Evolutionary conservation across 2,329 filamentous ascomycete genomes (phyloP).

Genomic region (Fusarium torreyae): DNA sequence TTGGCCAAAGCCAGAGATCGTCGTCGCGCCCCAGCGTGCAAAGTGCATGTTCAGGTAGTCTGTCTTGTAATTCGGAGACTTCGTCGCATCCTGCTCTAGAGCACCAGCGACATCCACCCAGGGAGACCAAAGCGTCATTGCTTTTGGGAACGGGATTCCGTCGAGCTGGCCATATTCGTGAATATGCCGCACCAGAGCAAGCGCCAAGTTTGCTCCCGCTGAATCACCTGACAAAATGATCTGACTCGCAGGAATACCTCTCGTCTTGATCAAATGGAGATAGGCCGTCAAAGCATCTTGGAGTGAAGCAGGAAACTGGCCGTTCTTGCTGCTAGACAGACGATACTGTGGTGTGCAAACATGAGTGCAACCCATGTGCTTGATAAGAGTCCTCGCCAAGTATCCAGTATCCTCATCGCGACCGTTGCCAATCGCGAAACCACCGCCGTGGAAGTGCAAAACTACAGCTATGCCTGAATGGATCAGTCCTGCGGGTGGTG

Average conservation of each 20-base stretch:
- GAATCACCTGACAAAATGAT: conserved; percentile 41
- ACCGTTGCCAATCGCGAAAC: conserved; percentile 41
- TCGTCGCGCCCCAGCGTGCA: conserved; percentile 37
- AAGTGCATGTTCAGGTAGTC: conserved; percentile 43
- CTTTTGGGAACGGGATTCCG: conserved; percentile 30
- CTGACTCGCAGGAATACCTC: conserved; percentile 33
- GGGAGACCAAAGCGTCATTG: conserved; percentile 41
- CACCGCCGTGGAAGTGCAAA: conserved; percentile 43
- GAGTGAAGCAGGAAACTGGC: conserved; percentile 36
- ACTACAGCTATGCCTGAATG: conserved; percentile 21
- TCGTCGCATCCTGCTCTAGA: conserved; percentile 31
- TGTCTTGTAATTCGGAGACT: conserved; percentile 43
- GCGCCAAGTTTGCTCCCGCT: conserved; percentile 39
- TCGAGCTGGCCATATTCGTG: conserved; percentile 33
- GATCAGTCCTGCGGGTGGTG: conserved; percentile 30
- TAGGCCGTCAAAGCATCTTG: conserved; percentile 44
- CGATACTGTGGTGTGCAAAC: conserved; percentile 45
- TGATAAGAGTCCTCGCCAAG: conserved; percentile 28
- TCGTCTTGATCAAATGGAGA: conserved; percentile 21
- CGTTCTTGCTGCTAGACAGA: conserved; percentile 35
- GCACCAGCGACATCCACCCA: conserved; percentile 41
- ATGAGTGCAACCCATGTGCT: conserved; percentile 41
- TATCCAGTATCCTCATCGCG: conserved; percentile 43
- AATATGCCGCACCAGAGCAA: conserved; percentile 40
- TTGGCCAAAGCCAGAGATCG: conserved; percentile 32